Evolutionary conservation across 441 rosid species (phyloP), one percentile per base, ranked within the genome.

Genomic region (Codiaeum variegatum): DNA sequence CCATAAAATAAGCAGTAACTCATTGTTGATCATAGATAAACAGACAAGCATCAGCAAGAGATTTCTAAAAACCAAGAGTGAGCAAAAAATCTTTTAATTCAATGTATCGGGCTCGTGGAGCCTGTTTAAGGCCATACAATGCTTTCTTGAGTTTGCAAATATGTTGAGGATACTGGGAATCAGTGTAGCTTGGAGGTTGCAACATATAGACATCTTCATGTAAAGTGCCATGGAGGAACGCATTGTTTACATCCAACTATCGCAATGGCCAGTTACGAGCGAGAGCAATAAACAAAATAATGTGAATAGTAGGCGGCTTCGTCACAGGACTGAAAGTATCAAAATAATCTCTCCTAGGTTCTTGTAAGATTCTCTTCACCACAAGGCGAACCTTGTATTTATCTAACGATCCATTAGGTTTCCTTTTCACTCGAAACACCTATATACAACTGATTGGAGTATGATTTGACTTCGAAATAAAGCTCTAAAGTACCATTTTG

Each of bases 401-500:
- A n/a, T n/a, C n/a, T n/a, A n/a, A n/a, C n/a, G n/a, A n/a, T n/a
- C n/a, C n/a, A n/a, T n/a, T n/a, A n/a, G n/a, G n/a, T n/a, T n/a
- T n/a, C n/a, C n/a, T n/a, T n/a, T n/a, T n/a, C n/a, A n/a, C n/a
- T n/a, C n/a, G n/a, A n/a, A n/a, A n/a, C n/a, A n/a, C n/a, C n/a
- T n/a, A n/a, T n/a, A n/a, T n/a, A n/a, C 52, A 70, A 8, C 65
- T 16, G 5, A 70, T 55, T 1, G 32, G 68, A 24, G 24, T 24
- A 24, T 70, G 51, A 55, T 10, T 0, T 0, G 36, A 21, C 21
- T 42, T 29, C 0, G 74, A 32, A 40, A 71, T 60, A n/a, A 0
- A 71, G n/a, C 4, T 26, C 59, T 60, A 67, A 71, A 24, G 74
- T 71, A 0, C 29, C 29, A 11, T 42, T 71, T 0, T 61, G 28